Evolutionary conservation across 2,329 filamentous ascomycete species (phyloP), one percentile per base, ranked within the genome.

Genomic region (Thelonectria discophora): DNA sequence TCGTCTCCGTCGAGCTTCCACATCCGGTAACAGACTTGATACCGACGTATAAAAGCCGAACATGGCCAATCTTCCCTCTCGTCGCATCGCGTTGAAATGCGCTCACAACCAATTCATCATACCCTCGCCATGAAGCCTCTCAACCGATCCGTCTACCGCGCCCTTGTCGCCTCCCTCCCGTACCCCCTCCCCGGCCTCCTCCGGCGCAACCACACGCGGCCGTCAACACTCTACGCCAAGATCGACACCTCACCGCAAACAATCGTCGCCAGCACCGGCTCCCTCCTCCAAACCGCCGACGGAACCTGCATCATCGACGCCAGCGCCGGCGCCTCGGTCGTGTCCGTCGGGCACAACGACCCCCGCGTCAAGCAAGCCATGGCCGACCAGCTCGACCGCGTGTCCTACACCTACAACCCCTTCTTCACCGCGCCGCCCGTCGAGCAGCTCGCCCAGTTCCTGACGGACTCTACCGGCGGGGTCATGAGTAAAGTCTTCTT

Each of bases 401-500:
- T 68, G 13, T 42, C 67, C 4, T 69, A 65, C 18, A 58, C 52
- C 20, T 64, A 69, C 48, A 64, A 63, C 10, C 61, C 63, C 53
- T 69, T 68, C 51, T 66, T 63, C 45, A 56, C 72, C 42, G 65
- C 68, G 24, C 57, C 64, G 15, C 39, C 64, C 10, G 64, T 65
- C 12, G 69, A 72, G 42, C 57, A 63, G 21, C 49, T 72, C 15
- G 63, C 67, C 10, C 51, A 43, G 8, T 68, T 73, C 43, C 60
- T 78, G 5, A 65, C 77, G 6, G 45, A 67, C 13, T 73, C 72
- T 2, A 78, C 76, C 3, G 56, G 69, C 20, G 73, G 74, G 5
- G 55, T 65, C 3, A 78, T 79, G 76, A 68, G 68, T 15, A 73
- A 73, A 12, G 75, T 73, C 1, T 76, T 74, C 55, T 74, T 78